Evolutionary conservation across 306 rosid genomes (phyloP), one percentile per base, ranked within the genome.

Genomic region (Sechiopsis laciniata): DNA sequence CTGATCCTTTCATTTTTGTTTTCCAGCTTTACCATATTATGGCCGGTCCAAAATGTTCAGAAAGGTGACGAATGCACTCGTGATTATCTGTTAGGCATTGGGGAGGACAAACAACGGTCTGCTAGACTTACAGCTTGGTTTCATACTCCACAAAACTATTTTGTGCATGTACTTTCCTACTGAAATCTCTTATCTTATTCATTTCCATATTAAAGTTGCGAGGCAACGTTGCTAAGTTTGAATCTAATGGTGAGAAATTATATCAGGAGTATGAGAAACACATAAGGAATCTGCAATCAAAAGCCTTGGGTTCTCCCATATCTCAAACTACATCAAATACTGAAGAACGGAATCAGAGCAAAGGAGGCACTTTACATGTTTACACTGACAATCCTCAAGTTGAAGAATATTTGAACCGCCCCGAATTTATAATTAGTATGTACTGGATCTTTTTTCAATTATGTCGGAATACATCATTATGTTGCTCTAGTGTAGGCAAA

Each of bases 91-190:
- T 86, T 80, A 82, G 94, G 91, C 78, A 87, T 93, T 75, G 94
- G 90, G 78, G 98, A 93, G 82, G 94, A 87, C 77, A 93, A 86
- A 75, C 97, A 93, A 78, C 92, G 92, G 40, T 93, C 98, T 70
- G 92, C 94, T 75, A 86, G 94, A 85, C 94, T 93, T 60, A 88
- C 94, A 57, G 92, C 98, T 77, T 93, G 97, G 97, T 93, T 88
- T 81, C 87, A 85, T 64, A 90, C 92, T 0, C 98, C 97, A 21
- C 83, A 88, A 78, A 88, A 87, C 72, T 93, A 87, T 80, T 93
- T 93, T 77, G 71, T 88, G 40, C 84, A 83, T 22, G 98, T 93
- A 93, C 67, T 71, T 71, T 67, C 70, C 77, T 13, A 48, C 75
- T 77, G 4, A 71, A 59, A 64, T 78, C 55, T 17, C 54, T 67